These are phyloP conservation scores for Kwoniella sp. DNA, from an alignment of 768 basidiomycete species.

Conservation along the genomic window DNA sequence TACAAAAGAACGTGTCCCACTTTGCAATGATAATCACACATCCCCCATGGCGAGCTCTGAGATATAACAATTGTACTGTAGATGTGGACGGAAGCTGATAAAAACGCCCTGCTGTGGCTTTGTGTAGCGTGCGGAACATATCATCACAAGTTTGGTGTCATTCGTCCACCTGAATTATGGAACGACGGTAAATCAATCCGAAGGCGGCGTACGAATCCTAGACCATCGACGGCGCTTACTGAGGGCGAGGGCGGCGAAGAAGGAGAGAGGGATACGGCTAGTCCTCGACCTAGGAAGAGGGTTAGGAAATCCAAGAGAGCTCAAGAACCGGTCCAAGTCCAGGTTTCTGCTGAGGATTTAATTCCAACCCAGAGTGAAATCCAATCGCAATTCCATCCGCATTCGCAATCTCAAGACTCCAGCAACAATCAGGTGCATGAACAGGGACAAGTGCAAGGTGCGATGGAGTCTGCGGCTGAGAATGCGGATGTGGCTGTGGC, in stretches of 20 bases:
- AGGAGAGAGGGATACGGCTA: neutral
- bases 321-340: neutral
- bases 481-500: too few species aligned
- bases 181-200: constrained; percentile 43
- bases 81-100: neutral
- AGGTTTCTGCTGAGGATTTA: too few species aligned
- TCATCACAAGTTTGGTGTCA: constrained; percentile 43
- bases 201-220: constrained; percentile 27
- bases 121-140: constrained; percentile 45
- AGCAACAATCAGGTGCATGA: too few species aligned
- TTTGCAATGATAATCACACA: too few species aligned
- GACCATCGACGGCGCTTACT: neutral
- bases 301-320: constrained; percentile 2
- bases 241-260: constrained; percentile 3
- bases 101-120: neutral
- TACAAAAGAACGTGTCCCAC: too few species aligned
- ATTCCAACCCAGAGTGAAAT: too few species aligned
- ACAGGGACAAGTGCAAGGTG: neutral
- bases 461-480: neutral
- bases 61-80: too few species aligned
- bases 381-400: too few species aligned
- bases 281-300: constrained; percentile 9
- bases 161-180: constrained; percentile 49
- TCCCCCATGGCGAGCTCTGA: too few species aligned
- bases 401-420: too few species aligned